Evolutionary conservation across 441 rosid genomes (phyloP), one percentile per base, ranked within the genome.

Genomic region (Adansonia madagascariensis): DNA sequence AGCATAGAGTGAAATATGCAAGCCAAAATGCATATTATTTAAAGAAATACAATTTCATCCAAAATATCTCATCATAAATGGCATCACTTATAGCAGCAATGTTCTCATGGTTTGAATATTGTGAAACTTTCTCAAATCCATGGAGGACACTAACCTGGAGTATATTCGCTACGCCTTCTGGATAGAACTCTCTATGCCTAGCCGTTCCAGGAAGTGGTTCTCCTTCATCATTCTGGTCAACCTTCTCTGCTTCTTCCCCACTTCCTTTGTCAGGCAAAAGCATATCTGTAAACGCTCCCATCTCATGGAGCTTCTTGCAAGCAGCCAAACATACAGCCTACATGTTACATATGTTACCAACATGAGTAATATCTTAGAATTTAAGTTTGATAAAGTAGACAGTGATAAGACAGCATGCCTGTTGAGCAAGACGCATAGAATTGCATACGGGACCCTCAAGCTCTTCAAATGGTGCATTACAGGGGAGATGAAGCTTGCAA

Each of bases 221-320:
- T 56, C 94, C 95, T 80, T 94, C 98, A 63, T 94, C 98, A 81
- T 88, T 91, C 78, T 90, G 88, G 75, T 92, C 97, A 84, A 52
- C 90, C 84, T 88, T 92, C 71, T 97, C 97, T 71, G 77, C 87
- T 62, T 91, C 95, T 85, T 92, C 97, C 79, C 90, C 97, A 81
- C 98, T 97, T 82, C 98, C 99, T 85, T 90, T 97, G 86, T 97
- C 99, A 4, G 99, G 99, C 84, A 97, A 91, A 75, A 97, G 92
- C 97, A 92, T 94, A 88, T 97, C 98, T 59, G 98, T 97, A 88
- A 97, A 97, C 63, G 98, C 98, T 79, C 97, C 98, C 99, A 97
- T 92, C 88, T 97, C 99, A 82, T 97, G 99, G 82, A 94, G 92
- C 88, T 93, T 97, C 89, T 94, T 97, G 93, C 98, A 97, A 83